Conservation (phyloP, 2,329 filamentous ascomycete genomes). For the Cladophialophora bantiana region DNA sequence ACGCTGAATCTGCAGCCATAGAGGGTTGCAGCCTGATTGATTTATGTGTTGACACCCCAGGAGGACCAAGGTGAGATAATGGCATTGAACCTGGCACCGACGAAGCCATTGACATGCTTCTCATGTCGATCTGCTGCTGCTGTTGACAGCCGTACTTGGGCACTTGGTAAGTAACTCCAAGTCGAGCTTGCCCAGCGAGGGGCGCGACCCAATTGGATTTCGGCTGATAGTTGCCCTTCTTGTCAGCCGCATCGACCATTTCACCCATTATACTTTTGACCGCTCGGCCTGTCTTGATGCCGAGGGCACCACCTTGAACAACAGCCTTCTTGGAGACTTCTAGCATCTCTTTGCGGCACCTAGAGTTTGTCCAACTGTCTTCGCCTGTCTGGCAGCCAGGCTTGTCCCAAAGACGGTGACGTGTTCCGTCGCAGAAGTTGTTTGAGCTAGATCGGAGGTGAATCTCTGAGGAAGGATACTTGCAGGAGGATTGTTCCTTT, state of each 20-base stretch:
- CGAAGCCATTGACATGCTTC: no score
- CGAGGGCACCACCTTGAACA: constrained; percentile 17
- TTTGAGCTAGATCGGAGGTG: constrained; percentile 17
- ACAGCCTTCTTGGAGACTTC: constrained; percentile 20
- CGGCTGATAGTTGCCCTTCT: constrained; percentile 24
- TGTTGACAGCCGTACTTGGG: no score
- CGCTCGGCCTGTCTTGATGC: constrained; percentile 21
- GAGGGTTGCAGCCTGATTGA: no score
- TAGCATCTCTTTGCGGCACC: constrained; percentile 19
- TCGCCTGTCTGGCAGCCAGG: constrained; percentile 19
- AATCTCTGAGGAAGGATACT: constrained; percentile 16
- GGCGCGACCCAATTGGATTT: neutral
- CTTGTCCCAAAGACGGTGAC: constrained; percentile 16
- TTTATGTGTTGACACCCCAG: no score
- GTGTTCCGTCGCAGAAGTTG: constrained; percentile 24
- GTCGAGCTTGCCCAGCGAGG: no score
- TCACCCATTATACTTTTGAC: constrained; percentile 19
- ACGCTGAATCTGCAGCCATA: no score
- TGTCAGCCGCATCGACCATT: constrained; percentile 24
- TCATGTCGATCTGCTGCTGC: no score
- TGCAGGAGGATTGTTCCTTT: constrained; percentile 10
- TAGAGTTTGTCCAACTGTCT: constrained; percentile 21
- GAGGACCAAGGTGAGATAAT: no score
- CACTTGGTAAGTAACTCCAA: no score
- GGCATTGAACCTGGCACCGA: no score